Percentiles rank a stretch among this genome's conserved stretches.
phyloP scores from a whole-genome alignment of 371 early-diverging fungal species.

The Zopfochytrium polystomum region DNA sequence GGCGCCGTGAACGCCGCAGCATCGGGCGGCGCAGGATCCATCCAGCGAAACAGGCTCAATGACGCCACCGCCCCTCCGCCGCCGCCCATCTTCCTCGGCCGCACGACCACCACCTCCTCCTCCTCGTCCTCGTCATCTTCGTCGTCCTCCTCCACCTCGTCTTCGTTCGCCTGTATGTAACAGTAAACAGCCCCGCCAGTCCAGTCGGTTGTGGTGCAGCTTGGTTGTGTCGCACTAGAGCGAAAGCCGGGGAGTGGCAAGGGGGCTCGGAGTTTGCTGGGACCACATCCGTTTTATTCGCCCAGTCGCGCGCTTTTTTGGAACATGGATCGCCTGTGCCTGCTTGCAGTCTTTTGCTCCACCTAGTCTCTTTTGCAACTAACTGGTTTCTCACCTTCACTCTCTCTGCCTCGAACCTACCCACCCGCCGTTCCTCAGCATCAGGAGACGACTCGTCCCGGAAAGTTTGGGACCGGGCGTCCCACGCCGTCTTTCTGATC shows the following conservation, averaged over 20 bases:
- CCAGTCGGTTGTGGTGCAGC: neutral
- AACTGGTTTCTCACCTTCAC: neutral
- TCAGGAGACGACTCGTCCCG: conserved; percentile 6
- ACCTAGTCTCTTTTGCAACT: conserved; percentile 1
- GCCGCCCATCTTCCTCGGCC: conserved; percentile 5
- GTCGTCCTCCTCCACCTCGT: conserved; percentile 9
- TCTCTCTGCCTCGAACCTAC: neutral
- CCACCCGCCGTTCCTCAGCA: too few species aligned
- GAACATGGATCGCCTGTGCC: neutral
- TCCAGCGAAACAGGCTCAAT: too few species aligned
- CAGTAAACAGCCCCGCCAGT: neutral
- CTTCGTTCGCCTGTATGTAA: neutral
- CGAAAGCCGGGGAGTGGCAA: neutral
- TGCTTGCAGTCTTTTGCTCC: neutral
- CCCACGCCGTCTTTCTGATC: conserved; percentile 40
- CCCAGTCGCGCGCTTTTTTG: neutral
- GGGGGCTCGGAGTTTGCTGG: too few species aligned
- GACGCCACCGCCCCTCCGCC: conserved; percentile 12
- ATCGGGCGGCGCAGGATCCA: conserved; percentile 2
- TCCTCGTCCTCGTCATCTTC: neutral
- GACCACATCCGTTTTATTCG: too few species aligned
- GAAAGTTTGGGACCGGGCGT: conserved; percentile 37
- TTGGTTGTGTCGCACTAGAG: neutral
- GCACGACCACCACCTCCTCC: conserved; percentile 5
- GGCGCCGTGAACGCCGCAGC: neutral